Conservation (phyloP, 768 basidiomycete genomes). For the Pleurotus platypus region DNA sequence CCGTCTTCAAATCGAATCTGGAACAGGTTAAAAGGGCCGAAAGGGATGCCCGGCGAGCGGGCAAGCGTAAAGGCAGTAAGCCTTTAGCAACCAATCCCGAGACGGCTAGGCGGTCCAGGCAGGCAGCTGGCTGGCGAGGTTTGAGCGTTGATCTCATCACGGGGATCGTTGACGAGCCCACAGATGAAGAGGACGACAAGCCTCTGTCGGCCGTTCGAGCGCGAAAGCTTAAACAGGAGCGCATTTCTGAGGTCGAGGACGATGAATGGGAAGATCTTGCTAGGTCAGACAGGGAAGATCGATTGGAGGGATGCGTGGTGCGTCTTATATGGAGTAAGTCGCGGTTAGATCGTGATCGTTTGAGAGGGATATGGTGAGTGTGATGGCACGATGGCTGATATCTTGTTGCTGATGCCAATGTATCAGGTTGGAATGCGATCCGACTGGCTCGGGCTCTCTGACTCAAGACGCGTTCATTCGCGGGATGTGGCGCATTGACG, state of each 20-base stretch:
- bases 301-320: conserved; percentile 53
- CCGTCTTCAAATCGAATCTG: conserved; percentile 60
- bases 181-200: conserved; percentile 10
- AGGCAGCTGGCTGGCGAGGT: conserved; percentile 73
- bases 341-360: conserved; percentile 44
- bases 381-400: neutral
- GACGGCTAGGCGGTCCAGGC: conserved; percentile 40
- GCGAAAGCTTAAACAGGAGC: conserved; percentile 12
- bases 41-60: conserved; percentile 12
- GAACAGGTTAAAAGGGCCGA: conserved; percentile 42
- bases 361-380: conserved; percentile 64
- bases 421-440: conserved; percentile 69
- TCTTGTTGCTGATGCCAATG: neutral
- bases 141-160: conserved; percentile 66
- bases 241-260: conserved; percentile 25
- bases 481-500: conserved; percentile 87
- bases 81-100: conserved; percentile 27
- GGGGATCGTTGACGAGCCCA: conserved; percentile 30
- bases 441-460: conserved; percentile 48
- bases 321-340: conserved; percentile 63
- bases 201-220: too few relatives aligned
- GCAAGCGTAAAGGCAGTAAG: conserved; percentile 28
- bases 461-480: conserved; percentile 64
- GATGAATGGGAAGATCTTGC: conserved; percentile 30
- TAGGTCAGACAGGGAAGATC: conserved; percentile 33